phyloP scores from a whole-genome alignment of 306 rosid genomes.

The Datisca glomerata region DNA sequence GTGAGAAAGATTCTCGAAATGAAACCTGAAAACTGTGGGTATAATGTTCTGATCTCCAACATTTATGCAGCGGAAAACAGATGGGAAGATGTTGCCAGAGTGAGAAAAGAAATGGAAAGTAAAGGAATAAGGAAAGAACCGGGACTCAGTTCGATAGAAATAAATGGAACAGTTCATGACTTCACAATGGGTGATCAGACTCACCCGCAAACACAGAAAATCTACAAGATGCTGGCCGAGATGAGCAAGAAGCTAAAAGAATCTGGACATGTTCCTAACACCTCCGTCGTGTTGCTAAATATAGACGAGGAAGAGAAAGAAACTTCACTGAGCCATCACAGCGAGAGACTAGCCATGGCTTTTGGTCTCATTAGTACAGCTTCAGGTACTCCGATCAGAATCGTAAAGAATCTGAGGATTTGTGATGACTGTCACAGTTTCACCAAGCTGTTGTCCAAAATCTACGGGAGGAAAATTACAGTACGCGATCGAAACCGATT shows the following conservation, averaged over 20 bases:
- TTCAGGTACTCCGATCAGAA: conserved; percentile 36
- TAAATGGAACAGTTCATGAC: conserved; percentile 41
- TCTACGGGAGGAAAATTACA: conserved; percentile 41
- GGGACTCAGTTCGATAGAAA: conserved; percentile 50
- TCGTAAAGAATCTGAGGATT: conserved; percentile 51
- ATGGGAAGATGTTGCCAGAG: conserved; percentile 42
- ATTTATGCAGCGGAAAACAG: conserved; percentile 44
- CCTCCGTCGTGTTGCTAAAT: conserved; percentile 32
- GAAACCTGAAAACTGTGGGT: conserved; percentile 41
- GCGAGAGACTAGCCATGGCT: conserved; percentile 68
- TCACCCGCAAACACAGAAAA: conserved; percentile 27
- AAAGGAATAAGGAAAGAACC: conserved; percentile 43
- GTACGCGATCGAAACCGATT: conserved; percentile 61
- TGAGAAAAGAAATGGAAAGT: conserved; percentile 36
- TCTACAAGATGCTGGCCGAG: conserved; percentile 42
- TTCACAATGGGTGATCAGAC: conserved; percentile 44
- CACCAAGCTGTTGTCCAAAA: conserved; percentile 46
- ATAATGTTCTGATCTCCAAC: conserved; percentile 50
- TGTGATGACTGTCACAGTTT: conserved; percentile 58
- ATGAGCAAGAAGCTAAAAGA: conserved; percentile 36
- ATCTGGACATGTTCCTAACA: conserved; percentile 40
- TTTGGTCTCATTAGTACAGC: conserved; percentile 48
- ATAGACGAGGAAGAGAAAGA: conserved; percentile 51
- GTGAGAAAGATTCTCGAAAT: conserved; percentile 39
- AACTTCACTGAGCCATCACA: conserved; percentile 33